phyloP scores from a whole-genome alignment of 2,329 filamentous ascomycete species.

The Fusarium gaditjirri region DNA sequence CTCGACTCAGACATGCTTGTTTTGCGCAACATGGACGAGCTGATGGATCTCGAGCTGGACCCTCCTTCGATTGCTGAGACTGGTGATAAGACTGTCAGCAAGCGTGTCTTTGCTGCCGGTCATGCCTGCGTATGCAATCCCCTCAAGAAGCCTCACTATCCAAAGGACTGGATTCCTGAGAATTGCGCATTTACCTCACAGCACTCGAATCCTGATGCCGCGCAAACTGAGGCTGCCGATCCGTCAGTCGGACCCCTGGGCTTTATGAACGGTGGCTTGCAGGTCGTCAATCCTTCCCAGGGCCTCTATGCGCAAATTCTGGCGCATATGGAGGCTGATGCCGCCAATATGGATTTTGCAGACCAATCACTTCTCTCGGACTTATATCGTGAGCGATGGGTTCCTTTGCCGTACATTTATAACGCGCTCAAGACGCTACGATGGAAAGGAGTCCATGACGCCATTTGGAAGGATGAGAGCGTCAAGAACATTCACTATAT shows the following conservation, averaged over 20 bases:
- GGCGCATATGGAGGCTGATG: conserved; percentile 59
- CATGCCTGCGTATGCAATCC: conserved; percentile 92
- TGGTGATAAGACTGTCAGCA: conserved; percentile 47
- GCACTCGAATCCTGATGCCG: conserved; percentile 57
- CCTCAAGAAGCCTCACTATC: conserved; percentile 81
- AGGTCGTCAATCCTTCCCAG: conserved; percentile 64
- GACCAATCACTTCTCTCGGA: conserved; percentile 69
- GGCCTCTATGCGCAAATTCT: conserved; percentile 62
- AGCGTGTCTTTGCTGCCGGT: conserved; percentile 80
- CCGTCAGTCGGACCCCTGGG: conserved; percentile 60
- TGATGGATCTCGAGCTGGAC: conserved; percentile 86
- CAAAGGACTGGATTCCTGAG: conserved; percentile 70
- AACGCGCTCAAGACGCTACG: conserved; percentile 72
- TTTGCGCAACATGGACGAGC: conserved; percentile 86
- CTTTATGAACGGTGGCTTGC: conserved; percentile 62
- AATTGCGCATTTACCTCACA: conserved; percentile 70
- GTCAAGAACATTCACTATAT: conserved; percentile 73
- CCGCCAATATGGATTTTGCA: conserved; percentile 64
- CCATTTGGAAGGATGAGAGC: conserved; percentile 66
- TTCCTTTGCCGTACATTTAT: conserved; percentile 68
- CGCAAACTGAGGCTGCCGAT: conserved; percentile 58
- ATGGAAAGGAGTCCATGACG: conserved; percentile 61
- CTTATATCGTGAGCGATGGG: conserved; percentile 66
- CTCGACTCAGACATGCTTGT: conserved; percentile 92
- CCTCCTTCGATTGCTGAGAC: conserved; percentile 43